Base-by-base conservation (phyloP, 1,284 basidiomycete species). In the Cutaneotrichosporon dermatis region DNA sequence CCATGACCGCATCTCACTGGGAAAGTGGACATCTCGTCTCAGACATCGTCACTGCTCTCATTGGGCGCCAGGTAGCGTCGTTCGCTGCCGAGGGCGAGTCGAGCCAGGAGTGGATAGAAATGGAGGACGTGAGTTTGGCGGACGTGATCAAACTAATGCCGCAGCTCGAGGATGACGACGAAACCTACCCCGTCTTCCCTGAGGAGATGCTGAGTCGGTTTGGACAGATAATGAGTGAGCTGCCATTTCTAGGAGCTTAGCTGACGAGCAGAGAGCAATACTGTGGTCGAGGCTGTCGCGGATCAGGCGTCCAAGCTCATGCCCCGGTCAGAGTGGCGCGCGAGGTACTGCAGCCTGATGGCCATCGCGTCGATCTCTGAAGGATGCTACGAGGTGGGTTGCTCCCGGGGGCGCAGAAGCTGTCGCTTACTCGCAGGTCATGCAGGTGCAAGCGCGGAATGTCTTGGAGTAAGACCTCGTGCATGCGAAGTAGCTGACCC, bases 281-380 rank as follows among this genome's bases (percentile, higher is more conserved):
- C 83, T 0, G 83, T 91, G 0, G 79, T 92, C 2, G 88, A 86
- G 0, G 83, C 85, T 4, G 86, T 89, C 3, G 90, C 90, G 73
- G 83, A 86, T 12, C 85, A 86, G 62, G 89, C 90, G 15, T 87
- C 88, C 0, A 85, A 84, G 0, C 88, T 92, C 85, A 80, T 93
- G 51, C 83, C 83, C 0, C 68, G 69, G n/a, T 50, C 62, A 59
- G 88, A 92, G 72, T 93, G 90, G 90, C 81, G 88, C 52, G 82
- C 85, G 39, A 81, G 89, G 44, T 89, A 92, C 67, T 88, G 88
- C 0, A 89, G 87, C 6, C 76, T 92, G 15, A 88, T 90, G 83
- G 69, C 70, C 4, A 65, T 74, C 9, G 69, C 66, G 0, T 63
- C 65, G 8, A 62, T 71, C 11, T 68, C 68, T 7, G 71, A 68